Percentiles rank a stretch among this genome's conserved stretches.
These are phyloP conservation scores for Aspergillus ellipticus DNA, from an alignment of 495 filamentous ascomycete genomes.

Conservation along the genomic window DNA sequence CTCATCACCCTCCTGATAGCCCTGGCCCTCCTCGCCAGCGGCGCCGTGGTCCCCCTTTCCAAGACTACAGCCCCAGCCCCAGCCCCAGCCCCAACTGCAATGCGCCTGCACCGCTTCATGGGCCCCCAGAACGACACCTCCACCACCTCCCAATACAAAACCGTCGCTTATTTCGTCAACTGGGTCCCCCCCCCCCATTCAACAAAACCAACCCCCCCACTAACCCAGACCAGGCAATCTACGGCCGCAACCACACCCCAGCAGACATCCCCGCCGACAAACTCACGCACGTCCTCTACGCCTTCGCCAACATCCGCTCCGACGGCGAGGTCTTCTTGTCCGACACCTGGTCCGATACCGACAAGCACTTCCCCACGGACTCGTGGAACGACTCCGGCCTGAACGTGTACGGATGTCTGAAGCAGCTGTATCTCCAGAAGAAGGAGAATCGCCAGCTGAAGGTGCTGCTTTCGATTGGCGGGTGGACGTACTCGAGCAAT, in stretches of 20 bases:
- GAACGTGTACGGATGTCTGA: constrained; percentile 84
- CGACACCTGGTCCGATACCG: constrained; percentile 70
- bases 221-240: constrained; percentile 11
- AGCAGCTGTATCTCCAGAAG: constrained; percentile 83
- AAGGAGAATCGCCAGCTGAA: constrained; percentile 75
- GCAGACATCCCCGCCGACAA: constrained; percentile 71
- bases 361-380: constrained; percentile 80
- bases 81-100: no score
- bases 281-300: constrained; percentile 83
- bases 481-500: constrained; percentile 75
- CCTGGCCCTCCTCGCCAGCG: not conserved
- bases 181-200: constrained; percentile 41
- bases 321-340: constrained; percentile 73
- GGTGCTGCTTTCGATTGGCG: constrained; percentile 61
- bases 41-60: not conserved
- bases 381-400: constrained; percentile 62
- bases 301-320: constrained; percentile 67
- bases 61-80: no score
- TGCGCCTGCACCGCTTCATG: not conserved
- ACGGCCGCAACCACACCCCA: constrained; percentile 59
- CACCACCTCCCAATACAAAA: no score
- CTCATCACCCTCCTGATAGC: not conserved
- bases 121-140: no score
- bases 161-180: constrained; percentile 84
- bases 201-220: not conserved